Conservation (phyloP, 2,329 filamentous ascomycete genomes). For the Teratosphaeria epicoccoides region DNA sequence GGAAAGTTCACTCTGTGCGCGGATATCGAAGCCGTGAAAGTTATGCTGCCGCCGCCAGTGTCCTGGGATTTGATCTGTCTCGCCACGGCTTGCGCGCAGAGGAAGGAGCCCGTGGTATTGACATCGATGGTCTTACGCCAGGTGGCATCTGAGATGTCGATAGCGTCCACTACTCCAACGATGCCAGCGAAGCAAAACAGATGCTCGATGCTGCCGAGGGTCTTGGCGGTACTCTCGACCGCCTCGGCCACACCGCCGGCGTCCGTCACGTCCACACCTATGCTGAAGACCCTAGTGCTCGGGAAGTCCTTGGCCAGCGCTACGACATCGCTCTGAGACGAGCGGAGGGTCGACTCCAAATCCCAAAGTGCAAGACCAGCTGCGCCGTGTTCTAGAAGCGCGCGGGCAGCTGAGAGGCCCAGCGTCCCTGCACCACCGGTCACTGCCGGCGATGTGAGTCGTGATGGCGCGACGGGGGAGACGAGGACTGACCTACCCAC, state of each 20-base stretch:
- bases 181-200: conserved; percentile 59
- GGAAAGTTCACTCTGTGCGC: conserved; percentile 61
- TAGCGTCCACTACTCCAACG: conserved; percentile 50
- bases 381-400: conserved; percentile 59
- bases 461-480: not conserved
- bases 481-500: conserved; percentile 32
- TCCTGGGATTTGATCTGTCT: conserved; percentile 43
- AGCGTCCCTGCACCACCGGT: conserved; percentile 58
- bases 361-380: conserved; percentile 52
- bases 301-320: conserved; percentile 47
- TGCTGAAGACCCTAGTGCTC: conserved; percentile 37
- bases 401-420: conserved; percentile 47
- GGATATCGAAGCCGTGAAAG: conserved; percentile 58
- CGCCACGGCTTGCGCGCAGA: conserved; percentile 56
- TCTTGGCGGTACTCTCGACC: conserved; percentile 30
- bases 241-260: conserved; percentile 37
- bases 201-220: conserved; percentile 44
- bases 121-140: conserved; percentile 58
- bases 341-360: conserved; percentile 34
- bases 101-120: conserved; percentile 60
- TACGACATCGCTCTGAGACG: conserved; percentile 33
- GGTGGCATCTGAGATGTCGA: conserved; percentile 47
- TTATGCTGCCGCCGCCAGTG: conserved; percentile 50
- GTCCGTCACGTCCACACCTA: conserved; percentile 50
- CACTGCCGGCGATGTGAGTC: conserved; percentile 31